Conservation (phyloP, 176 grass and related monocot genomes). For the Hordeum marinum region DNA sequence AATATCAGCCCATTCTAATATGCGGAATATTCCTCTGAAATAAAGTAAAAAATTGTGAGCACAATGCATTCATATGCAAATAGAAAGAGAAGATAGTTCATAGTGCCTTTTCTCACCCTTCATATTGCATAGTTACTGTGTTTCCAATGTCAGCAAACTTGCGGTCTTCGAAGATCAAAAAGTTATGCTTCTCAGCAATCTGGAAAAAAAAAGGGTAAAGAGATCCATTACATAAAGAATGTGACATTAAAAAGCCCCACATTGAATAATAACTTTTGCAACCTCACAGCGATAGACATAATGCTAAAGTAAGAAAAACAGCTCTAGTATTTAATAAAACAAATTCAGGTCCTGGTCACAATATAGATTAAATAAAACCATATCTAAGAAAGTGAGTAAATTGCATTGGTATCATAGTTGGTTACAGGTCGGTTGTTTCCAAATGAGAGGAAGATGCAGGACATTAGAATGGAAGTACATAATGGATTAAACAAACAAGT, state of each 20-base stretch:
- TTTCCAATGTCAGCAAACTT: constrained; percentile 98
- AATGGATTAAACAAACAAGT: neutral
- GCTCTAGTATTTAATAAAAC: neutral
- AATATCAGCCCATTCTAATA: constrained; percentile 96
- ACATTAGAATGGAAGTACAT: neutral
- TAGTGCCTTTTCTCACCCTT: constrained; percentile 58
- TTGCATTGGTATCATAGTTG: neutral
- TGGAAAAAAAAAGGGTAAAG: constrained; percentile 17
- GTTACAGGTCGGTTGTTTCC: neutral
- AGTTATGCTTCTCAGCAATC: constrained; percentile 94
- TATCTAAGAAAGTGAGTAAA: neutral
- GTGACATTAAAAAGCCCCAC: neutral
- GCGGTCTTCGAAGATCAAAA: constrained; percentile 93
- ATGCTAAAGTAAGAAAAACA: neutral
- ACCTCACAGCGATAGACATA: neutral
- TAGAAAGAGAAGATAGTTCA: neutral
- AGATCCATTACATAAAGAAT: neutral
- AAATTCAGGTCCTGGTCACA: neutral
- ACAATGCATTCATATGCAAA: neutral
- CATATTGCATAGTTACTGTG: constrained; percentile 95
- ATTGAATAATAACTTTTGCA: neutral
- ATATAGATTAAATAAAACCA: neutral
- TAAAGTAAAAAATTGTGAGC: neutral
- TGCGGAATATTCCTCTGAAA: constrained; percentile 80
- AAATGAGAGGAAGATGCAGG: neutral